These are phyloP conservation scores for Gossypium herbaceum DNA, from an alignment of 345 rosid species.

Conservation along the genomic window DNA sequence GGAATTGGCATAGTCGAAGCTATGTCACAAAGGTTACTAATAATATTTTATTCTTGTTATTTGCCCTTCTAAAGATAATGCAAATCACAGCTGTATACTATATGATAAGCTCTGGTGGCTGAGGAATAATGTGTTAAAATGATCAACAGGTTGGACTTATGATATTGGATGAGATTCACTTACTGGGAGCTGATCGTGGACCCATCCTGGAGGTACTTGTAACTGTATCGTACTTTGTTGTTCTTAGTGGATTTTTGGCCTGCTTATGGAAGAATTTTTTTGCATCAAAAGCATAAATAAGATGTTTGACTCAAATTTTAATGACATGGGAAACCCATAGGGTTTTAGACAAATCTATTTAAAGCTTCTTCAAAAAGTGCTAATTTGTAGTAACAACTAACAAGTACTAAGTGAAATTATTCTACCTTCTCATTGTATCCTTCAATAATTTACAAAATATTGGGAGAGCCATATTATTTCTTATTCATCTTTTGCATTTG, in stretches of 20 bases:
- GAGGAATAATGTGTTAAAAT: conserved; percentile 16
- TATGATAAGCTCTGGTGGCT: not conserved
- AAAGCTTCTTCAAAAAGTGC: not conserved
- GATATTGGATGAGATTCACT: conserved; percentile 98
- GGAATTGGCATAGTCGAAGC: conserved; percentile 96
- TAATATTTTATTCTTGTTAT: not conserved
- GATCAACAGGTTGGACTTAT: conserved; percentile 79
- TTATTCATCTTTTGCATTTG: not conserved
- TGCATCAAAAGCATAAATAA: not conserved
- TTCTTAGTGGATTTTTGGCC: not conserved
- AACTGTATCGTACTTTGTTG: not conserved
- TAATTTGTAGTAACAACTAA: not conserved
- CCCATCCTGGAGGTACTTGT: conserved; percentile 92
- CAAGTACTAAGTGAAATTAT: not conserved
- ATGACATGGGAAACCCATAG: not conserved
- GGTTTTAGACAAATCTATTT: not conserved
- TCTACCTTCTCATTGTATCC: not conserved
- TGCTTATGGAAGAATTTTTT: not conserved
- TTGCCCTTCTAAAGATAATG: conserved; percentile 1
- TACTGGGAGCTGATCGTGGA: conserved; percentile 96
- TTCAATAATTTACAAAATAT: not conserved
- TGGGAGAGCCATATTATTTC: not conserved
- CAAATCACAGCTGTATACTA: not conserved
- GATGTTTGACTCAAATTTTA: too few species aligned
- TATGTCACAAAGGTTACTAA: conserved; percentile 80